Evolutionary conservation across 2,329 filamentous ascomycete genomes (phyloP), one percentile per base, ranked within the genome.

Genomic region (Talaromyces sp.): DNA sequence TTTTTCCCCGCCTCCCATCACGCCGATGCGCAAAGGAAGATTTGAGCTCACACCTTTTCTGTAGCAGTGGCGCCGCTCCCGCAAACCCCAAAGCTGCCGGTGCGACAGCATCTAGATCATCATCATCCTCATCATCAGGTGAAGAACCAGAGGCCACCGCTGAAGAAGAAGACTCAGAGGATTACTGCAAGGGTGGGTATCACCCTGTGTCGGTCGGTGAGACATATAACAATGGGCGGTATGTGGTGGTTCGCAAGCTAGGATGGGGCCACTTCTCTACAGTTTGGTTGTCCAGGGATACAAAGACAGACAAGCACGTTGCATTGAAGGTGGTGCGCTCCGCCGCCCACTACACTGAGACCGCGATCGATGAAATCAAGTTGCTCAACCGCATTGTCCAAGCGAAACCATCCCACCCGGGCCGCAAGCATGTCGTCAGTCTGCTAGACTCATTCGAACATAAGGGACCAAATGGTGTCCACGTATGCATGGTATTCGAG

Each of bases 191-290:
- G 77, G 94, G 94, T 68, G 94, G 94, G 56, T 99, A 97, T 75
- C 94, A 99, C 71, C 94, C 94, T 2, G 94, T 99, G 45, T 83
- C 86, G 66, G 88, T 97, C 55, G 94, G 94, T 66, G 94, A 99
- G 77, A 89, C 91, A 69, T 97, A 97, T 83, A 97, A 97, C 74
- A 91, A 97, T 72, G 92, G 91, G 64, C 93, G 90, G 77, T 99
- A 99, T 77, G 94, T 92, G 14, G 87, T 97, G 53, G 89, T 97
- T 73, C 89, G 92, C 77, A 97, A 97, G 80, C 82, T 97, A 48
- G 93, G 93, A 64, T 97, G 93, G 93, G 94, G 94, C 58, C 93
- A 97, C 71, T 99, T 97, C 78, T 97, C 93, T n/a, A 99, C 93
- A 30, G 93, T 97, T 64, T 97, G 85, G 85, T 75, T 87, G 58